phyloP scores from a whole-genome alignment of 2,329 filamentous ascomycete species.

The Cladophialophora psammophila region DNA sequence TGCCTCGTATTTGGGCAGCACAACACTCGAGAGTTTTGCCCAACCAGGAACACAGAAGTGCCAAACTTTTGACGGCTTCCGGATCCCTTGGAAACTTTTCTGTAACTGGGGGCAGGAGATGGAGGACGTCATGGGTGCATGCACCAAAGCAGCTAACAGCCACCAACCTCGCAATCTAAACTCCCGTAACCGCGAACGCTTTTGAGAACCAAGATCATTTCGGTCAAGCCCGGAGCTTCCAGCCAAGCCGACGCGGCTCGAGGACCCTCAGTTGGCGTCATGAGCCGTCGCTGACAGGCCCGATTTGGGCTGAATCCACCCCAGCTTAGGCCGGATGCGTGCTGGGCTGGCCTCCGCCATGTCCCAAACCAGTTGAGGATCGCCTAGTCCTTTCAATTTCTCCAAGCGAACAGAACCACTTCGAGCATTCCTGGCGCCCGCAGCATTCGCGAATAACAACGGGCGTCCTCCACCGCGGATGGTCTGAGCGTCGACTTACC shows the following conservation, averaged over 20 bases:
- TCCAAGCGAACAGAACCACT: conserved; percentile 14
- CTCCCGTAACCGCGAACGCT: conserved; percentile 11
- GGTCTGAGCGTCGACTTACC: neutral
- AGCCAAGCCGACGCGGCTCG: conserved; percentile 1
- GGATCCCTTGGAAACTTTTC: conserved; percentile 3
- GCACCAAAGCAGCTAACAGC: conserved; percentile 4
- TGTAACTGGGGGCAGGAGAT: conserved; percentile 13
- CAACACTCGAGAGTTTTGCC: conserved; percentile 11
- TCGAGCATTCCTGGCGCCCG: neutral
- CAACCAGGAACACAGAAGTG: conserved; percentile 1
- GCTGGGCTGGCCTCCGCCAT: neutral
- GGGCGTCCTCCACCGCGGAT: neutral
- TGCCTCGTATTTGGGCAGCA: conserved; percentile 9
- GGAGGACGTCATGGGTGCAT: conserved; percentile 17
- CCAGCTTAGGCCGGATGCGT: conserved; percentile 3
- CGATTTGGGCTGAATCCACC: conserved; percentile 3
- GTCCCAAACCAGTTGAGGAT: conserved; percentile 12
- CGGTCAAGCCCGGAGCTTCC: conserved; percentile 11
- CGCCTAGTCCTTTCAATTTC: conserved; percentile 17
- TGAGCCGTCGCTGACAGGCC: neutral
- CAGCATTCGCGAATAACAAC: neutral
- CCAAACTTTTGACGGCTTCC: conserved; percentile 11
- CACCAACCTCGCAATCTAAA: conserved; percentile 16
- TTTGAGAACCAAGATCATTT: conserved; percentile 27
- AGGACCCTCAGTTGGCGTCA: conserved; percentile 14